These are phyloP conservation scores for Ananas comosus DNA, from an alignment of 176 grass and related monocot species.

Conservation along the genomic window DNA sequence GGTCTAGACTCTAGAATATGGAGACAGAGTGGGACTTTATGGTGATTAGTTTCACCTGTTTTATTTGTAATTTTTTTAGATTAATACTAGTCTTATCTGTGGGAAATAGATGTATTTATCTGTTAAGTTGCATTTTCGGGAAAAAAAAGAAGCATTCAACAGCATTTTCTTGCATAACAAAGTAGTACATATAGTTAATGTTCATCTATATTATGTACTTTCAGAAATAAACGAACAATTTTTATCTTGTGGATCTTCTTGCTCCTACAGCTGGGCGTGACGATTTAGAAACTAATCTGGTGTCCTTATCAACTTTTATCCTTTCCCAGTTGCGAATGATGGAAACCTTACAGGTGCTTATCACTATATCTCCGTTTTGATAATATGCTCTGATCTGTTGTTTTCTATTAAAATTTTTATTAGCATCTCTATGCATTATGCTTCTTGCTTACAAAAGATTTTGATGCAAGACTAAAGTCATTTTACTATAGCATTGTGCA, in stretches of 20 bases:
- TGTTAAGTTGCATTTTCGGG: too few species aligned
- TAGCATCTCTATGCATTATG: background rate
- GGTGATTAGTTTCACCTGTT: too few species aligned
- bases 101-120: too few species aligned
- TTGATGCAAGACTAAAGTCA: too few species aligned
- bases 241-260: background rate
- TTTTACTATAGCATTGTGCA: too few species aligned
- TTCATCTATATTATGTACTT: background rate
- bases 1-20: too few species aligned
- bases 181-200: background rate
- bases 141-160: too few species aligned
- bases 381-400: background rate
- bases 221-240: background rate
- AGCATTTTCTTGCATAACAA: too few species aligned
- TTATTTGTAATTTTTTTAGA: too few species aligned
- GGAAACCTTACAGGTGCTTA: constrained; percentile 49
- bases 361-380: background rate
- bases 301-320: constrained; percentile 39
- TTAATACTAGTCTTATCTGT: too few species aligned
- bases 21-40: too few species aligned
- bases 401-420: background rate
- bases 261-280: constrained; percentile 7
- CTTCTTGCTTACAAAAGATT: too few species aligned
- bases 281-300: constrained; percentile 44
- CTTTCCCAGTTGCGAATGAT: constrained; percentile 40